Conservation (phyloP, 1,139 yeast genomes). For the Tardiomyces depauwii region DNA sequence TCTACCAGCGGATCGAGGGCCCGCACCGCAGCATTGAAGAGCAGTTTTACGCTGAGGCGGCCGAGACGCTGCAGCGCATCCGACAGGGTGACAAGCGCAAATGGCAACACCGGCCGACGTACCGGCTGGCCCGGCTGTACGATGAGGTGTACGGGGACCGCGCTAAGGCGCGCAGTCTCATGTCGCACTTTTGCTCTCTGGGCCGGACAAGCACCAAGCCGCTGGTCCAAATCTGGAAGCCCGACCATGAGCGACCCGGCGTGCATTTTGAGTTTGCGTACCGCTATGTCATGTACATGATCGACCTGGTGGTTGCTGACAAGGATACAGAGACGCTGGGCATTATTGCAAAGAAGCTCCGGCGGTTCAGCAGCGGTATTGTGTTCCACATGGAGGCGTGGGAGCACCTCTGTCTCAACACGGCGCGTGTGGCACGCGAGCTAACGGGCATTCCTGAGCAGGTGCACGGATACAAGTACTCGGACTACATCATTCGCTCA, state of each 20-base stretch:
- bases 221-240: slow-evolving; percentile 84
- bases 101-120: slow-evolving; percentile 87
- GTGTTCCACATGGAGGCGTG: slow-evolving; percentile 48
- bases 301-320: slow-evolving; percentile 42
- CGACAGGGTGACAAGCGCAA: slow-evolving; percentile 60
- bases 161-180: slow-evolving; percentile 48
- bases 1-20: slow-evolving; percentile 4
- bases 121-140: slow-evolving; percentile 54
- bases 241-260: slow-evolving; percentile 86
- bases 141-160: slow-evolving; percentile 43
- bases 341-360: slow-evolving; percentile 52
- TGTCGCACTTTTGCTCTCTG: slow-evolving; percentile 34
- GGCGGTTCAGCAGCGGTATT: slow-evolving; percentile 72
- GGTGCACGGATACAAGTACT: slow-evolving; percentile 23
- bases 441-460: slow-evolving; percentile 33
- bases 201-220: slow-evolving; percentile 37
- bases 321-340: slow-evolving; percentile 52
- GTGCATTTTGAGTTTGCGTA: slow-evolving; percentile 75
- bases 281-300: slow-evolving; percentile 55
- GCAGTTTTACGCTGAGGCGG: slow-evolving; percentile 22
- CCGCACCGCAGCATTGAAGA: slow-evolving; percentile 1
- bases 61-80: slow-evolving; percentile 31
- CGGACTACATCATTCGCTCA: slow-evolving; percentile 42
- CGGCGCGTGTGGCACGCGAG: slow-evolving; percentile 41
- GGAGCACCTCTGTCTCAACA: slow-evolving; percentile 42